Percentiles rank a stretch among this genome's conserved stretches.
These are phyloP conservation scores for Phaeosphaeria sp. DNA, from an alignment of 2,329 filamentous ascomycete genomes.

Conservation along the genomic window DNA sequence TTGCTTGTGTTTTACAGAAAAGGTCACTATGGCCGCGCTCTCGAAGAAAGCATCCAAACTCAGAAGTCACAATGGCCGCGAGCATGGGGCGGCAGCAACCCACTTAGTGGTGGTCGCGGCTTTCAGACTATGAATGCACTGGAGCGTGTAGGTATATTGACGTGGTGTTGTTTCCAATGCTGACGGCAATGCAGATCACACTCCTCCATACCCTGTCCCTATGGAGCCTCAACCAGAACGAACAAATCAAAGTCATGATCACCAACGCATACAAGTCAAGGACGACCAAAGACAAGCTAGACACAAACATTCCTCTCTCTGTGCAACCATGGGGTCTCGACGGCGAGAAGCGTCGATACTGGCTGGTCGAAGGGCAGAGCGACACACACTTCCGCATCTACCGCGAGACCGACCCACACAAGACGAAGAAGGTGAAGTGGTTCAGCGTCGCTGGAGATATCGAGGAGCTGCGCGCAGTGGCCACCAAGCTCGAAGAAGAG, in stretches of 20 bases:
- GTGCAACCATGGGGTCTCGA: slow-evolving; percentile 91
- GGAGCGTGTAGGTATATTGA: slow-evolving; percentile 69
- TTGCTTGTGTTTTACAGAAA: slow-evolving; percentile 62
- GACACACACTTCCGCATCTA: slow-evolving; percentile 95
- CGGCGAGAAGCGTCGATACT: slow-evolving; percentile 91
- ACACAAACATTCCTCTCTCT: slow-evolving; percentile 83
- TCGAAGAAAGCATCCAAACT: slow-evolving; percentile 88
- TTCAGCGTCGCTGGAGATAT: slow-evolving; percentile 91
- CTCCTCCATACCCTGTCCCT: slow-evolving; percentile 82
- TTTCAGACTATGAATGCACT: slow-evolving; percentile 84
- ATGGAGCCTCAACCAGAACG: slow-evolving; percentile 90
- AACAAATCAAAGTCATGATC: slow-evolving; percentile 79
- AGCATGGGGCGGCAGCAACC: slow-evolving; percentile 83
- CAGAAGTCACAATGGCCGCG: slow-evolving; percentile 89
- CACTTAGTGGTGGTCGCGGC: slow-evolving; percentile 77
- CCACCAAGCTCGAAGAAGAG: slow-evolving; percentile 74
- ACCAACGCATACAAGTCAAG: slow-evolving; percentile 67
- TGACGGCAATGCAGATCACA: slow-evolving; percentile 66
- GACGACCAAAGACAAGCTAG: slow-evolving; percentile 86
- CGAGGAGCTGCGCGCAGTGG: slow-evolving; percentile 78
- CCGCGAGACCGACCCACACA: slow-evolving; percentile 83
- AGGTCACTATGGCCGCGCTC: slow-evolving; percentile 88
- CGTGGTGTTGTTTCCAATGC: slow-evolving; percentile 14
- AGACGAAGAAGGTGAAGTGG: slow-evolving; percentile 80
- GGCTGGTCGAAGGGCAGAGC: slow-evolving; percentile 89